These are phyloP conservation scores for Trichocladium uniseriatum DNA, from an alignment of 495 filamentous ascomycete genomes.

Conservation along the genomic window DNA sequence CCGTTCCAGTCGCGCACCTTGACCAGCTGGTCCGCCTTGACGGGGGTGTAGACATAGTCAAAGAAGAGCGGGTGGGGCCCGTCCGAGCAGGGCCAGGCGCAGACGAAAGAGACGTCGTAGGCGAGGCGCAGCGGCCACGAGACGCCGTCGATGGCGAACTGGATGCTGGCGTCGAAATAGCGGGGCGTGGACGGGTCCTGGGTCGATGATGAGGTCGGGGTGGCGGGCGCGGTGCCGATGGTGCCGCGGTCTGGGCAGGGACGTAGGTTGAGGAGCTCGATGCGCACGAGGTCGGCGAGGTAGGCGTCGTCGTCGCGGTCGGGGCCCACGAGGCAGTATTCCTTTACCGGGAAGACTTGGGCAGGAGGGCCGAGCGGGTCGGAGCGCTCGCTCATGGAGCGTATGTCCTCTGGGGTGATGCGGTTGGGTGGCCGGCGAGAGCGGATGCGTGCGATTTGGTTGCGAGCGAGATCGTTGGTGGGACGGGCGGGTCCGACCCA, in stretches of 20 bases:
- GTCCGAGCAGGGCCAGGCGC: slow-evolving; percentile 55
- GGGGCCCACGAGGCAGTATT: slow-evolving; percentile 49
- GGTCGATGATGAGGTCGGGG: neutral
- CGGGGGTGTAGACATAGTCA: slow-evolving; percentile 49
- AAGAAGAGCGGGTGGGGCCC: slow-evolving; percentile 63
- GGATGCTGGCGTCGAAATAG: slow-evolving; percentile 53
- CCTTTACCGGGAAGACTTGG: slow-evolving; percentile 47
- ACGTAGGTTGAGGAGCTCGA: slow-evolving; percentile 53
- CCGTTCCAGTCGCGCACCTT: slow-evolving; percentile 53
- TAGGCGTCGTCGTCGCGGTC: slow-evolving; percentile 38
- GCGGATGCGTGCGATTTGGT: slow-evolving; percentile 54
- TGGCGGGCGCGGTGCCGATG: neutral
- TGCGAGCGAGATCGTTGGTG: slow-evolving; percentile 49
- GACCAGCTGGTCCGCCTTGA: slow-evolving; percentile 51
- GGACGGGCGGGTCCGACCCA: slow-evolving; percentile 63
- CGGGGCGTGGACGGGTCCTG: slow-evolving; percentile 18
- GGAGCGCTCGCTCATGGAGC: slow-evolving; percentile 49
- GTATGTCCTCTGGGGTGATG: slow-evolving; percentile 45
- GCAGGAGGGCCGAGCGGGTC: slow-evolving; percentile 55
- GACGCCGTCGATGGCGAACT: slow-evolving; percentile 56
- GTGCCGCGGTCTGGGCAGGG: slow-evolving; percentile 15
- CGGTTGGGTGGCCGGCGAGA: slow-evolving; percentile 36
- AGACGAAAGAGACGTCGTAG: slow-evolving; percentile 58
- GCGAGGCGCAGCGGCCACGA: slow-evolving; percentile 53
- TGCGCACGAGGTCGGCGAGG: slow-evolving; percentile 49